Percentiles rank a stretch among this genome's conserved stretches.
These are phyloP conservation scores for Malassezia psittaci DNA, from an alignment of 1,284 basidiomycete species.

Conservation along the genomic window DNA sequence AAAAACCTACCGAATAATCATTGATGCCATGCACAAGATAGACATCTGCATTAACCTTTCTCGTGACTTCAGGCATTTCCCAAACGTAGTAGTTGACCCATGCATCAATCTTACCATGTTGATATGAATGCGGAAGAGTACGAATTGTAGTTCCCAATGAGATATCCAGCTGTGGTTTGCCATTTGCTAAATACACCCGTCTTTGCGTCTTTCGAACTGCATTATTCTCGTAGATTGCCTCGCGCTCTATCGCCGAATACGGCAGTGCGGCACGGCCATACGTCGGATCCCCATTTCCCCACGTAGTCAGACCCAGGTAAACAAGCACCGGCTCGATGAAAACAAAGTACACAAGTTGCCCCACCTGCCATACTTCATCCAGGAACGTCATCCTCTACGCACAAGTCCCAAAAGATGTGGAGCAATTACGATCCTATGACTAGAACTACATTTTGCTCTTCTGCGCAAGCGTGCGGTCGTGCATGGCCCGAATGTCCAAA, in stretches of 20 bases:
- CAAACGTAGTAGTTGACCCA: conserved; percentile 40
- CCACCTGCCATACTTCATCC: neutral
- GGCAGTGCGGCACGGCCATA: conserved; percentile 34
- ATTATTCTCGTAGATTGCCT: conserved; percentile 39
- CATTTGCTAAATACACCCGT: conserved; percentile 21
- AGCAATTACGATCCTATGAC: too few relatives aligned
- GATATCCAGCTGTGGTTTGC: conserved; percentile 22
- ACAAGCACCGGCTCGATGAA: conserved; percentile 38
- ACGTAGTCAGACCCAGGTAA: conserved; percentile 24
- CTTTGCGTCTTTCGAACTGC: conserved; percentile 29
- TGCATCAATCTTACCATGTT: conserved; percentile 16
- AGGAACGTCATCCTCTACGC: neutral
- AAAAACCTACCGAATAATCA: conserved; percentile 26
- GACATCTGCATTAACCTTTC: conserved; percentile 26
- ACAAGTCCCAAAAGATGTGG: too few relatives aligned
- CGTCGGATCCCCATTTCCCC: conserved; percentile 36
- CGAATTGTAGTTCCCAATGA: conserved; percentile 17
- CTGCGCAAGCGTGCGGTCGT: conserved; percentile 28
- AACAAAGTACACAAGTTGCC: conserved; percentile 21
- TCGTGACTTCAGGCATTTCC: conserved; percentile 19
- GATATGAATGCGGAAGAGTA: neutral
- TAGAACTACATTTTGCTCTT: conserved; percentile 13
- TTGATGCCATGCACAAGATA: conserved; percentile 43
- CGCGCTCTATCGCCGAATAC: conserved; percentile 26
- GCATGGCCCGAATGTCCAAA: conserved; percentile 45